Evolutionary conservation across 108 stramenopile species (phyloP).

Genomic region (Cyclotella cryptica): DNA sequence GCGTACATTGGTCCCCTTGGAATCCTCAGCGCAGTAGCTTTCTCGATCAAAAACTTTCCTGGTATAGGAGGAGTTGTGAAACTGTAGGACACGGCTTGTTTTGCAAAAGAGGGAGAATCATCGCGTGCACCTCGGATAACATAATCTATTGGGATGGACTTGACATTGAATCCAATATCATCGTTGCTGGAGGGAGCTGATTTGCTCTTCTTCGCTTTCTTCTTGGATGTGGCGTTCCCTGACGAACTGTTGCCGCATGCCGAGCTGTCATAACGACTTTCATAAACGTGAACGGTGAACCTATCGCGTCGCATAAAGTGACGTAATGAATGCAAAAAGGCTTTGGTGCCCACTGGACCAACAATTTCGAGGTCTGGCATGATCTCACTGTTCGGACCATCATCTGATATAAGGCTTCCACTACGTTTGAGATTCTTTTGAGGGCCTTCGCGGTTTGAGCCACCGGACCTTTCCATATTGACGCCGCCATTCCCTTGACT

Average conservation of each 20-base stretch:
- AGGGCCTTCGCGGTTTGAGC: not conserved
- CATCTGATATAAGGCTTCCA: slow-evolving; percentile 28
- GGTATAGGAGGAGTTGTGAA: slow-evolving; percentile 73
- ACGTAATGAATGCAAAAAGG: slow-evolving; percentile 71
- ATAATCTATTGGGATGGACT: slow-evolving; percentile 25
- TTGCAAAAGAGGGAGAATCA: slow-evolving; percentile 16
- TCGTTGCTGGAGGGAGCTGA: slow-evolving; percentile 26
- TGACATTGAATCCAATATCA: slow-evolving; percentile 35
- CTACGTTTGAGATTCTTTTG: slow-evolving; percentile 14
- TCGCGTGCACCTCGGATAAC: slow-evolving; percentile 2
- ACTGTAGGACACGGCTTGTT: slow-evolving; percentile 66
- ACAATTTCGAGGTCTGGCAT: slow-evolving; percentile 65
- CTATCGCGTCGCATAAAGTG: slow-evolving; percentile 85
- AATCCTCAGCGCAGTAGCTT: slow-evolving; percentile 77
- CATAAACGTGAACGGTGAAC: slow-evolving; percentile 70
- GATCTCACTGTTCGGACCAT: slow-evolving; percentile 8
- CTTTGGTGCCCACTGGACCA: slow-evolving; percentile 73
- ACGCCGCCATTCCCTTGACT: slow-evolving; percentile 17
- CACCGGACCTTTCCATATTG: not conserved
- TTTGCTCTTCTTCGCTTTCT: slow-evolving; percentile 50
- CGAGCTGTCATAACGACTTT: slow-evolving; percentile 58
- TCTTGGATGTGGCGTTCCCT: slow-evolving; percentile 12
- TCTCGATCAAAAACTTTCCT: slow-evolving; percentile 80
- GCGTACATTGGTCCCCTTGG: slow-evolving; percentile 87
- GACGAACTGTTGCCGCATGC: slow-evolving; percentile 15